phyloP scores from a whole-genome alignment of 2,329 filamentous ascomycete species.

The Aspergillus felis region DNA sequence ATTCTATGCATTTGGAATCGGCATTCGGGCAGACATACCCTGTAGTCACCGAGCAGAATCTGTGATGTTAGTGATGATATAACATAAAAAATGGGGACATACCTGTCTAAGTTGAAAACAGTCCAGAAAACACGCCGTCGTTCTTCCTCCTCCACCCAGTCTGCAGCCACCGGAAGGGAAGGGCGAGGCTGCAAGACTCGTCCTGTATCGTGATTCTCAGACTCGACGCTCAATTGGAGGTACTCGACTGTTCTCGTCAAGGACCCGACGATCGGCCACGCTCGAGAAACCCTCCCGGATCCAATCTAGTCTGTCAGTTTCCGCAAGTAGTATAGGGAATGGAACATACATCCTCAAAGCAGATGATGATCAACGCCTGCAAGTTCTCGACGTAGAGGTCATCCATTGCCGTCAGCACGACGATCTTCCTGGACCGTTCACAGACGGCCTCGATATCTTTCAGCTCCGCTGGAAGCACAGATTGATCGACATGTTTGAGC shows the following conservation, averaged over 20 bases:
- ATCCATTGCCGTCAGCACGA: slow-evolving; percentile 14
- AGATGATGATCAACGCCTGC: slow-evolving; percentile 29
- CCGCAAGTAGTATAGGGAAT: not conserved
- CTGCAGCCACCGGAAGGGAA: not conserved
- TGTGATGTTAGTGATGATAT: not conserved
- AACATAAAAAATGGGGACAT: not conserved
- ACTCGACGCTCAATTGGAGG: slow-evolving; percentile 34
- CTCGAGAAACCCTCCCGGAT: slow-evolving; percentile 28
- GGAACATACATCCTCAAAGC: slow-evolving; percentile 34
- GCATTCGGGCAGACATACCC: slow-evolving; percentile 6
- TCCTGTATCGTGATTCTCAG: slow-evolving; percentile 20
- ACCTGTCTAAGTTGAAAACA: slow-evolving; percentile 39
- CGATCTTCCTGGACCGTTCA: slow-evolving; percentile 10
- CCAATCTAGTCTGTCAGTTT: slow-evolving; percentile 21
- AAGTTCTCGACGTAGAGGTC: slow-evolving; percentile 23
- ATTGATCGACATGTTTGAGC: slow-evolving; percentile 29
- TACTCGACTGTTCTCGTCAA: slow-evolving; percentile 38
- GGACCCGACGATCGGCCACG: slow-evolving; percentile 37
- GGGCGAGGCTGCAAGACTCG: not conserved
- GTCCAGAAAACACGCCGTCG: slow-evolving; percentile 42
- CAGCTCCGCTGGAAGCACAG: not conserved
- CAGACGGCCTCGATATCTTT: not conserved
- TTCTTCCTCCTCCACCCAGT: slow-evolving; percentile 39
- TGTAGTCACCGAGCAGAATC: slow-evolving; percentile 31
- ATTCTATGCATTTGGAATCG: not conserved